Conservation (phyloP, 345 rosid genomes). For the Arabis alpina region DNA sequence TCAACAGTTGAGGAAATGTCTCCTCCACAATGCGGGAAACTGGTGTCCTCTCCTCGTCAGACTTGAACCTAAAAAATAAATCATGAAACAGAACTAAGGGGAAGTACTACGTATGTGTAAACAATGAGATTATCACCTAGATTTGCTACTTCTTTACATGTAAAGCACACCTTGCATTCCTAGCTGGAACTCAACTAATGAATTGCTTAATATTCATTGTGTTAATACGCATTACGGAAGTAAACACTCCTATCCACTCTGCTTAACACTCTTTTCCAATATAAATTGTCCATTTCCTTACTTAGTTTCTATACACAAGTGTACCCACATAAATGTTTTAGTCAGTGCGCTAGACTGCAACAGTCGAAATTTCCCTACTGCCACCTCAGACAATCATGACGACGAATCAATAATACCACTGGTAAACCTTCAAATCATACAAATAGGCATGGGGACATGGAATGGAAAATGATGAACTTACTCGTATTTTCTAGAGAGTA, state of each 20-base stretch:
- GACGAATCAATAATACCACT: conserved; percentile 11
- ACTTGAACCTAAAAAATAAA: conserved; percentile 76
- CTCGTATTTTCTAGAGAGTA: conserved; percentile 98
- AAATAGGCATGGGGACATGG: not conserved
- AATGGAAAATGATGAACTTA: conserved; percentile 43
- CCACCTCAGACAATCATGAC: conserved; percentile 7
- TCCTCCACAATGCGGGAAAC: conserved; percentile 82
- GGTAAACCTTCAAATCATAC: conserved; percentile 10
- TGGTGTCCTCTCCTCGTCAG: conserved; percentile 95
- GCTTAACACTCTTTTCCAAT: conserved; percentile 17
- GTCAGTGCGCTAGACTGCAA: conserved; percentile 10
- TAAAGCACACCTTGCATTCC: conserved; percentile 9
- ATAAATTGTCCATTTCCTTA: not conserved
- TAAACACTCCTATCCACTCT: not conserved
- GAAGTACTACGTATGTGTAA: conserved; percentile 5
- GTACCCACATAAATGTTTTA: not conserved
- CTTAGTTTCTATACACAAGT: not conserved
- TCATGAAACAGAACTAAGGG: conserved; percentile 17
- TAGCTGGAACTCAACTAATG: conserved; percentile 24
- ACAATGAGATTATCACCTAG: conserved; percentile 19
- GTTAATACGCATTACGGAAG: not conserved
- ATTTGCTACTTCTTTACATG: conserved; percentile 11
- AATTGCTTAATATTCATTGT: not conserved
- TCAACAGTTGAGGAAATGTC: conserved; percentile 83
- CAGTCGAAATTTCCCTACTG: conserved; percentile 12